These are phyloP conservation scores for Aspergillus cavernicola DNA, from an alignment of 495 filamentous ascomycete species.

Conservation along the genomic window DNA sequence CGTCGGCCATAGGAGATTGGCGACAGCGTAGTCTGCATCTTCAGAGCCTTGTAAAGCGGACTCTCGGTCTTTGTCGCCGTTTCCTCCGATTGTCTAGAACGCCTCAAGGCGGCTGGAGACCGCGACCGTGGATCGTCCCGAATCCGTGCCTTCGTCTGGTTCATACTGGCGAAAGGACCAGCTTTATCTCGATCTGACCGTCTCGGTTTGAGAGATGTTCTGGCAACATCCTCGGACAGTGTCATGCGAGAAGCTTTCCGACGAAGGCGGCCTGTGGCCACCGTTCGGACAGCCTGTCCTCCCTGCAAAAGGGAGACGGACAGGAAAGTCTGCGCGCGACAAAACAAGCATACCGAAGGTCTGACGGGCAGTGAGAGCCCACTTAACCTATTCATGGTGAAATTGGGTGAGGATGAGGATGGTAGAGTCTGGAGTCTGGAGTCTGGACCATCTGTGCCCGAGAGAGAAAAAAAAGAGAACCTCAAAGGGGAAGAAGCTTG, in stretches of 20 bases:
- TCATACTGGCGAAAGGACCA: constrained; percentile 77
- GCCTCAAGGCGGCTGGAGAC: constrained; percentile 38
- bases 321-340: constrained; percentile 30
- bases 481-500: constrained; percentile 18
- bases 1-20: constrained; percentile 71
- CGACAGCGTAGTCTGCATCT: constrained; percentile 82
- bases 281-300: constrained; percentile 37
- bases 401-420: not conserved
- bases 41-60: constrained; percentile 75
- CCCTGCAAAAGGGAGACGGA: constrained; percentile 16
- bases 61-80: constrained; percentile 40
- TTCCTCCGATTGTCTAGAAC: constrained; percentile 29
- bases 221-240: constrained; percentile 69
- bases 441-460: not conserved
- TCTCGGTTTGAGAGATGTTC: constrained; percentile 42
- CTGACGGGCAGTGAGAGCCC: constrained; percentile 35
- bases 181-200: constrained; percentile 32
- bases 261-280: constrained; percentile 37
- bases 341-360: constrained; percentile 37
- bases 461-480: constrained; percentile 10
- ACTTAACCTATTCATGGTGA: constrained; percentile 19
- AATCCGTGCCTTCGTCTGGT: constrained; percentile 65
- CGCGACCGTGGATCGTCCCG: constrained; percentile 33
- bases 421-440: not conserved
- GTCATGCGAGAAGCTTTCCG: constrained; percentile 67